Conservation (phyloP, 495 filamentous ascomycete species). For the Apodospora peruviana region DNA sequence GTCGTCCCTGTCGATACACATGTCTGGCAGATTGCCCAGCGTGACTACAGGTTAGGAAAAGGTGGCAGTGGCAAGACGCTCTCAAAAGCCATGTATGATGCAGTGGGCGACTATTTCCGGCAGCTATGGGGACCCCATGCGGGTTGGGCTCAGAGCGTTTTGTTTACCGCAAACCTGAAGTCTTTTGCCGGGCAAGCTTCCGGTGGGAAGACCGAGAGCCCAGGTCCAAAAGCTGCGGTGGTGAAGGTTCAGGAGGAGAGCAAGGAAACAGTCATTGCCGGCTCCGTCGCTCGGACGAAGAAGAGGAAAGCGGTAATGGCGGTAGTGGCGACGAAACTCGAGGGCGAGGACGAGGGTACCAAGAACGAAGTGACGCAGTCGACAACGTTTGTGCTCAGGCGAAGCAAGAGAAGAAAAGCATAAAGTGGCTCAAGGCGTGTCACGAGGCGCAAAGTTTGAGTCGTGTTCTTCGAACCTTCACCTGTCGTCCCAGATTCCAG, state of each 20-base stretch:
- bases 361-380: conserved; percentile 11
- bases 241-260: conserved; percentile 15
- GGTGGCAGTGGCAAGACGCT: conserved; percentile 71
- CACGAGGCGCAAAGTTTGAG: no score
- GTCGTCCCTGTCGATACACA: conserved; percentile 95
- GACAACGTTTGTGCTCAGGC: conserved; percentile 11
- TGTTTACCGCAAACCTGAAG: conserved; percentile 91
- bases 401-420: conserved; percentile 16
- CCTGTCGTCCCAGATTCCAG: no score
- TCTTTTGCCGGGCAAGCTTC: conserved; percentile 67
- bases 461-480: no score
- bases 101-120: conserved; percentile 84
- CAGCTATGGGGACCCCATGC: conserved; percentile 89
- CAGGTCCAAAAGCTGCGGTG: conserved; percentile 20
- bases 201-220: conserved; percentile 28
- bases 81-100: conserved; percentile 81
- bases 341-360: conserved; percentile 9
- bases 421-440: no score
- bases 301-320: conserved; percentile 11
- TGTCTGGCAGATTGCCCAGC: conserved; percentile 96
- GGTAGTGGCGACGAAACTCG: not conserved
- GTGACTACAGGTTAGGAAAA: conserved; percentile 90
- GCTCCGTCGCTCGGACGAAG: not conserved
- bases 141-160: conserved; percentile 94
- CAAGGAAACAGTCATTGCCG: not conserved